Base-by-base conservation (phyloP, 2,329 filamentous ascomycete genomes). In the Aureobasidium sp. region DNA sequence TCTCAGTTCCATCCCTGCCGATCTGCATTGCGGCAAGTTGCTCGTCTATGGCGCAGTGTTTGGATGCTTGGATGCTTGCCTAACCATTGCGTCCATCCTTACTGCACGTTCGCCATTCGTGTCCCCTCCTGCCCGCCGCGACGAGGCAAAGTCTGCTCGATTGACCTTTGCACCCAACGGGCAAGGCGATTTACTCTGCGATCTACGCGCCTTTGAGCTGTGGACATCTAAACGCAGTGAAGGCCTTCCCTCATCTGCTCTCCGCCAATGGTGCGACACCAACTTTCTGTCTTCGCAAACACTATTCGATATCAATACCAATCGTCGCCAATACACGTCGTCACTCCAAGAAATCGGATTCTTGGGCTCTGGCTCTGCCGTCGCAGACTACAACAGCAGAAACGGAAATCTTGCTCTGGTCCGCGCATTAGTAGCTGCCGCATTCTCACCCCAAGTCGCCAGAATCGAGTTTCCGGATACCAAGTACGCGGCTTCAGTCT, bases 41-140 rank as follows among this genome's bases (percentile, higher is more conserved):
- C 91, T 99, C 82, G 90, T 99, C 3, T 96, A 95, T 70, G 94
- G 94, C 6, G 88, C 91, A 17, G 91, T 95, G 63, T 97, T 99
- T 70, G 90, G 90, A 37, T 97, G 93, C 70, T 82, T 97, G 7
- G 91, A 96, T 69, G 86, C 93, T 58, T 91, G 88, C 67, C 82
- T 97, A 61, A 91, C 89, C 2, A 92, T 97, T 65, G 90, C 94
- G 1, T 88, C 92, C 9, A 94, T 97, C 44, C 81, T 99, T n/a
- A 97, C 91, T 61, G 88, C 90, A 31, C 87, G 87, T 69, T 91
- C 87, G 65, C 93, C 94, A 0, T 99, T 99, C 71, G 75, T 96
- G 3, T 89, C 89, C 0, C 92, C 93, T 0, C 84, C 87, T 20
- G 88, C 94, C 29, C 92, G 87, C 71, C 84, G 94, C 20, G 91